Evolutionary conservation across 768 basidiomycete species (phyloP).

Genomic region (Fomitopsis serialis): DNA sequence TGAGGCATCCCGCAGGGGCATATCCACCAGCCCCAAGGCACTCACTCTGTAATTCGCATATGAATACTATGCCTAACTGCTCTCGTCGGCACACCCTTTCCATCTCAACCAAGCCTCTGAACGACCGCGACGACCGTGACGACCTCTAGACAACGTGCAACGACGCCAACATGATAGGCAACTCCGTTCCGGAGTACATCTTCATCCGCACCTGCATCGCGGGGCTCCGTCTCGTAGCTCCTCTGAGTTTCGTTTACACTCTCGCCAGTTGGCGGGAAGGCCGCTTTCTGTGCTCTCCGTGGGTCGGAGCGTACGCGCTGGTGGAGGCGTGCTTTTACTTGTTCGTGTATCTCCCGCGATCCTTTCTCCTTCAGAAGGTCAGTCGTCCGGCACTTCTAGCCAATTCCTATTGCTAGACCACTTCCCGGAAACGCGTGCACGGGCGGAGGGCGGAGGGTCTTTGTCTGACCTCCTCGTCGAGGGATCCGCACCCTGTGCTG

Average conservation of each 20-base stretch:
- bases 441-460: too few relatives aligned
- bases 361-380: constrained; percentile 43
- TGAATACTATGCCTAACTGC: neutral
- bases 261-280: constrained; percentile 23
- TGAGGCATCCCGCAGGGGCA: neutral
- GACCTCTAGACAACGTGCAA: neutral
- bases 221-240: constrained; percentile 43
- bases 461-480: too few relatives aligned
- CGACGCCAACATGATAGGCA: constrained; percentile 22
- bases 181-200: constrained; percentile 41
- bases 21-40: neutral
- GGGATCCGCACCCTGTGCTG: too few relatives aligned
- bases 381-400: constrained; percentile 11
- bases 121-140: neutral
- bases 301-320: constrained; percentile 29
- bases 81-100: neutral
- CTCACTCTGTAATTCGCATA: neutral
- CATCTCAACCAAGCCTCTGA: neutral
- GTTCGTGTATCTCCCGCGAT: constrained; percentile 44
- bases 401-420: too few relatives aligned
- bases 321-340: constrained; percentile 46
- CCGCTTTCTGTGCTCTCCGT: constrained; percentile 23
- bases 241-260: constrained; percentile 38
- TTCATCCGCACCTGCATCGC: constrained; percentile 44
- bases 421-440: too few relatives aligned